These are phyloP conservation scores for Byssothecium circinans DNA, from an alignment of 2,329 filamentous ascomycete species.

Conservation along the genomic window DNA sequence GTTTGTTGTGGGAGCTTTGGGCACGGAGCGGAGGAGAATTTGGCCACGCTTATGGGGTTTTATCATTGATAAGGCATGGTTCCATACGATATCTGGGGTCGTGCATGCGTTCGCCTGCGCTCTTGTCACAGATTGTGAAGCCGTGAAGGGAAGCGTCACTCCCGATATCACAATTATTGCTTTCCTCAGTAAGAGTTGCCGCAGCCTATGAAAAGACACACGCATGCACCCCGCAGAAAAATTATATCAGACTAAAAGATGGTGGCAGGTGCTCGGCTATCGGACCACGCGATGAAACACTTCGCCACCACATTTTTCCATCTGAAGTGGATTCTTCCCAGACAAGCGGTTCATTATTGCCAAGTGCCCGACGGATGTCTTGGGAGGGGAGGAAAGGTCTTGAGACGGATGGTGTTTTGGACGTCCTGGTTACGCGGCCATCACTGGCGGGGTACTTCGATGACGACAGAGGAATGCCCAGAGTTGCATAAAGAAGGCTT, in stretches of 20 bases:
- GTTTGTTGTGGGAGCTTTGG: neutral
- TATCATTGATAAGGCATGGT: neutral
- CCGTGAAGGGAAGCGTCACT: neutral
- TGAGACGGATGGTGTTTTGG: neutral
- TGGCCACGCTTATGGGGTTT: neutral
- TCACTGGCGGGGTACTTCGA: neutral
- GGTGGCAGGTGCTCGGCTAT: neutral
- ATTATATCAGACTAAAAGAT: too few relatives aligned
- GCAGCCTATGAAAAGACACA: too few relatives aligned
- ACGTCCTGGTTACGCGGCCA: neutral
- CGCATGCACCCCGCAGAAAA: constrained; percentile 1
- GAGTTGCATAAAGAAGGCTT: neutral
- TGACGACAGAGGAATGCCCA: neutral
- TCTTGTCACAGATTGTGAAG: neutral
- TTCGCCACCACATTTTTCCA: neutral
- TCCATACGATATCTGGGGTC: neutral
- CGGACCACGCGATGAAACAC: neutral
- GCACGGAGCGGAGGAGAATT: neutral
- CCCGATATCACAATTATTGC: neutral
- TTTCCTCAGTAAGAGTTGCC: too few relatives aligned
- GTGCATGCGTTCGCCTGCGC: neutral
- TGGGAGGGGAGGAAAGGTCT: neutral
- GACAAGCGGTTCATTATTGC: constrained; percentile 1
- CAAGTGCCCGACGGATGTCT: neutral
- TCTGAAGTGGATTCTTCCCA: neutral